Base-by-base conservation (phyloP, 192 early-diverging fungal genomes). In the Coemansia sp. region DNA sequence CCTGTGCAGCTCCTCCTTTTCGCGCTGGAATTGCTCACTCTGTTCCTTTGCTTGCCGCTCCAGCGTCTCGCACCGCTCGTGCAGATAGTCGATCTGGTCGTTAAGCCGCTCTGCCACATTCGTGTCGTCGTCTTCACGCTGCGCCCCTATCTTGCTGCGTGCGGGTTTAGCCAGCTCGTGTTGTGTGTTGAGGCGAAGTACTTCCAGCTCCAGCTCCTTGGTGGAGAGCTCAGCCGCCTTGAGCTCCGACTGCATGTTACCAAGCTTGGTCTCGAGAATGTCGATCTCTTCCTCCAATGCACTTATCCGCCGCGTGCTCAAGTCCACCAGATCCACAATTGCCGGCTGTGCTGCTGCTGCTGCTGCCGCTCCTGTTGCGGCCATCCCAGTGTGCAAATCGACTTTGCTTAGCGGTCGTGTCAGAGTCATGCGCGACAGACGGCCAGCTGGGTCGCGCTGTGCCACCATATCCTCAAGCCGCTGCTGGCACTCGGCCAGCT, bases 31-130 rank as follows among this genome's bases (percentile, higher is more conserved):
- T 45, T 75, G 60, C 20, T 46, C 57, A 33, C 50, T 50, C 58
- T 53, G 47, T 24, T 76, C 61, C n/a, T 33, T 15, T 19, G 27
- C 18, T 46, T 64, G 53, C 14, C 36, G 43, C 43, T 76, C 72
- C 20, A 76, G 57, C 4, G 46, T 28, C 53, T 67, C 66, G 3
- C 47, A 41, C 2, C 60, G 65, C 53, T 75, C 72, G 29, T 75
- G 72, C 35, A 75, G 30, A 19, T 68, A 68, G 15, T 75, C 60
- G 23, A 75, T 46, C 46, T 75, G 72, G 56, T 75, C 72, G 32
- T 20, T 43, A 9, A 75, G 66, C 19, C 64, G 50, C 14, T 52
- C 34, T 20, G 47, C 55, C 13, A 38, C 28, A n/a, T 52, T 47
- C 1, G 32, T 10, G 18, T 39, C 53, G 17, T 37, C 32, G 24